Conservation (phyloP, 2,329 filamentous ascomycete species). For the Botrytis galanthina region DNA sequence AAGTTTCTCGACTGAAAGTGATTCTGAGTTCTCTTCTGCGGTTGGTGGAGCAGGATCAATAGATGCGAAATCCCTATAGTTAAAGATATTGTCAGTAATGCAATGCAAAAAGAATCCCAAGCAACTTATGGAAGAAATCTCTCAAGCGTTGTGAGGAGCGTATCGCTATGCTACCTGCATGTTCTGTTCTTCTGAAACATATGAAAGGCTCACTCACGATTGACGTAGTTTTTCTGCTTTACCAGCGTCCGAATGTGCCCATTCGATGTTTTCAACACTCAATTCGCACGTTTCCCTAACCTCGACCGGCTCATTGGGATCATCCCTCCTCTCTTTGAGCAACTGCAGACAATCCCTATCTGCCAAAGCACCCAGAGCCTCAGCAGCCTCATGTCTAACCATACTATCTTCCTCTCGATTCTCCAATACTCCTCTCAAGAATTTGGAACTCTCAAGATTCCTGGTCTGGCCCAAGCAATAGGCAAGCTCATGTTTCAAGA, state of each 20-base stretch:
- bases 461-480: slow-evolving; percentile 94
- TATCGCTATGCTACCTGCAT: neutral
- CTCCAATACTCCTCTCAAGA: slow-evolving; percentile 70
- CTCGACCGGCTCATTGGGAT: slow-evolving; percentile 71
- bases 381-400: slow-evolving; percentile 94
- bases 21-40: slow-evolving; percentile 68
- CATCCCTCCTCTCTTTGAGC: slow-evolving; percentile 70
- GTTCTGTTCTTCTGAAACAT: neutral
- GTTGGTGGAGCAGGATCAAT: slow-evolving; percentile 93
- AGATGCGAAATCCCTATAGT: slow-evolving; percentile 83
- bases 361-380: slow-evolving; percentile 86
- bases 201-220: slow-evolving; percentile 57
- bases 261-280: slow-evolving; percentile 88
- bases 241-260: slow-evolving; percentile 75
- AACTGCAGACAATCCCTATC: slow-evolving; percentile 71
- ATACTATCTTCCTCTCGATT: slow-evolving; percentile 85
- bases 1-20: slow-evolving; percentile 69
- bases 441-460: slow-evolving; percentile 70
- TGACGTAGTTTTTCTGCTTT: slow-evolving; percentile 74
- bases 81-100: slow-evolving; percentile 27
- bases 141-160: neutral
- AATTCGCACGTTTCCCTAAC: slow-evolving; percentile 97
- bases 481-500: slow-evolving; percentile 94
- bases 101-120: neutral
- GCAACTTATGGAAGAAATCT: neutral